A percentile compares a stretch with the other conserved stretches of the same genome.
Evolutionary conservation across 2,329 filamentous ascomycete species (phyloP).

Genomic region (Westerdykella ornata): DNA sequence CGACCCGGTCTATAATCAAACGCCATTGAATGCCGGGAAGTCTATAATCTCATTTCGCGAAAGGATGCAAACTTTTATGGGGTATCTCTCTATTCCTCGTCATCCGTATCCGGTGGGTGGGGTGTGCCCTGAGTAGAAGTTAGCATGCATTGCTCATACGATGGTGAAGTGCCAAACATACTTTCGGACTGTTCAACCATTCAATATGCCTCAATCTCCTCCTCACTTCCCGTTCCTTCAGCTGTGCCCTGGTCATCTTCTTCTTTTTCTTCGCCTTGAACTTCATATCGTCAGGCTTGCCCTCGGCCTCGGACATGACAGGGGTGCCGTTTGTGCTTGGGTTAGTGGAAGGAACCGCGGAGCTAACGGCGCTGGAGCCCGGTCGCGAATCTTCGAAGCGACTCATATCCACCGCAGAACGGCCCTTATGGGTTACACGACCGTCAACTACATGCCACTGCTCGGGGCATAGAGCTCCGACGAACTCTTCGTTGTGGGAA

Average conservation of each 20-base stretch:
- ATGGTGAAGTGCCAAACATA: conserved; percentile 10
- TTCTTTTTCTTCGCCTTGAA: conserved; percentile 94
- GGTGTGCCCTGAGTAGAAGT: conserved; percentile 33
- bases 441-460: conserved; percentile 93
- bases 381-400: conserved; percentile 80
- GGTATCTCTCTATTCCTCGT: conserved; percentile 29
- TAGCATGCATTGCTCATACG: conserved; percentile 9
- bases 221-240: conserved; percentile 87
- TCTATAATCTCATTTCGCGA: too few species aligned
- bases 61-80: background rate
- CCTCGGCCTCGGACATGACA: conserved; percentile 77
- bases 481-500: conserved; percentile 98
- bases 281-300: conserved; percentile 68
- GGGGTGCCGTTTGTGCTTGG: conserved; percentile 51
- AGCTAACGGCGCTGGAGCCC: conserved; percentile 52
- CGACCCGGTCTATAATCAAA: too few species aligned
- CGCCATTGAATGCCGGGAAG: too few species aligned
- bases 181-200: conserved; percentile 65
- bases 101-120: conserved; percentile 37
- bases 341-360: conserved; percentile 32
- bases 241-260: conserved; percentile 95
- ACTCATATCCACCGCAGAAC: conserved; percentile 64
- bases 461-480: conserved; percentile 89
- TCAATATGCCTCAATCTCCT: conserved; percentile 76
- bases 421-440: conserved; percentile 75